Conservation (phyloP, 2,329 filamentous ascomycete species). For the Diplodia corticola region DNA sequence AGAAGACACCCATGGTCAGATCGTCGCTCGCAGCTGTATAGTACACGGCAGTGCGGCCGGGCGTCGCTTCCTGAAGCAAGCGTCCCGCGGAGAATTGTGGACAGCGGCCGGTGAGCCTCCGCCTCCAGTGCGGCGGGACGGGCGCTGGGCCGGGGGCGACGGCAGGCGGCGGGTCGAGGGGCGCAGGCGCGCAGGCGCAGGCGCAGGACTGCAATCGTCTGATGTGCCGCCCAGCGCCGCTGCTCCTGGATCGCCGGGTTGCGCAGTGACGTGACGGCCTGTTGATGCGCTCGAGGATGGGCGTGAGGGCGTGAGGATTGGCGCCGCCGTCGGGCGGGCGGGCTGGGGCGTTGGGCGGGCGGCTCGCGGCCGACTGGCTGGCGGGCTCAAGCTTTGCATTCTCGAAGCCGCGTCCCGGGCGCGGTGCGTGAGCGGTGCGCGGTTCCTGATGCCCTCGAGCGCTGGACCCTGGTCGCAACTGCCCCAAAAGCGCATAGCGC, state of each 20-base stretch:
- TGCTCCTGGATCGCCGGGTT: slow-evolving; percentile 18
- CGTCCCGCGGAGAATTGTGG: slow-evolving; percentile 9
- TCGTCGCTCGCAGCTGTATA: background rate
- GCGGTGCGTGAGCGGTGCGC: slow-evolving; percentile 1
- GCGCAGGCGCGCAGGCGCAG: slow-evolving; percentile 1
- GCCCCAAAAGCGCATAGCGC: slow-evolving; percentile 6
- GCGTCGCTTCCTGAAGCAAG: slow-evolving; percentile 19
- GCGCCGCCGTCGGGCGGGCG: slow-evolving; percentile 9
- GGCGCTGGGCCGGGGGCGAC: background rate
- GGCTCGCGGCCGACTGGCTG: slow-evolving; percentile 5
- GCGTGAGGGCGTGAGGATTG: background rate
- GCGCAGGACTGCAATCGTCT: background rate
- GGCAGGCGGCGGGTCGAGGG: slow-evolving; percentile 2
- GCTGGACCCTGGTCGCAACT: background rate
- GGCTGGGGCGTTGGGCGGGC: slow-evolving; percentile 4
- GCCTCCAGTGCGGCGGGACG: background rate
- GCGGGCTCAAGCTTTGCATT: slow-evolving; percentile 11
- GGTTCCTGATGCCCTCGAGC: background rate
- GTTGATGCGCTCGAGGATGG: slow-evolving; percentile 6
- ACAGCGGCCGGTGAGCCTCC: background rate
- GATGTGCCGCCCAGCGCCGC: slow-evolving; percentile 3
- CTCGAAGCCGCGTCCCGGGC: slow-evolving; percentile 4
- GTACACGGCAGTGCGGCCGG: background rate
- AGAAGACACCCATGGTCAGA: slow-evolving; percentile 5
- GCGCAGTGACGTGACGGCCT: slow-evolving; percentile 1